phyloP scores from a whole-genome alignment of 768 basidiomycete species.

The Omphalotus guepiniiformis region DNA sequence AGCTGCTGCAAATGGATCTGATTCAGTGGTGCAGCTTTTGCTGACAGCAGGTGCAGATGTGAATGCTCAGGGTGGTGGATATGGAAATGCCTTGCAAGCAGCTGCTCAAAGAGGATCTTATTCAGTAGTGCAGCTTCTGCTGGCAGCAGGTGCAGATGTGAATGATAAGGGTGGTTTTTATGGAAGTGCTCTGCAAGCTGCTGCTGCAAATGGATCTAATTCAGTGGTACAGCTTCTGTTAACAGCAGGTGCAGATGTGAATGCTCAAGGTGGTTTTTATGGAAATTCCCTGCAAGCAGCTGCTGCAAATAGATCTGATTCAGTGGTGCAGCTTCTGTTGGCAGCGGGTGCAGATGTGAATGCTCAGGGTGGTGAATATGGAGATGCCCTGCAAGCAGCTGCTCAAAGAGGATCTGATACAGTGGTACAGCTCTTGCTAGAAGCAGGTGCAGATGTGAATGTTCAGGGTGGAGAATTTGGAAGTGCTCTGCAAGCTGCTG shows the following conservation, averaged over 20 bases:
- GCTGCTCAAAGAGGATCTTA: background rate
- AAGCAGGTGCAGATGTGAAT: constrained; percentile 5
- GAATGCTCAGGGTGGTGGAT: background rate
- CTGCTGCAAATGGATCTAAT: background rate
- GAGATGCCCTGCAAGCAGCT: constrained; percentile 3
- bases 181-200: constrained; percentile 1
- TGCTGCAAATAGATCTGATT: background rate
- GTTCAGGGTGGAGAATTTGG: constrained; percentile 7
- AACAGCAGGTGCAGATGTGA: constrained; percentile 8
- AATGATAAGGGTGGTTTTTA: constrained; percentile 6
- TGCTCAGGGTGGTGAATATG: background rate
- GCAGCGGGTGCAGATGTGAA: background rate
- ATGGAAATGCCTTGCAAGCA: constrained; percentile 6
- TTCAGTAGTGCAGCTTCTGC: background rate
- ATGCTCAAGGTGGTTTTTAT: constrained; percentile 8
- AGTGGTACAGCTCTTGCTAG: background rate
- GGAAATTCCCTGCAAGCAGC: constrained; percentile 1
- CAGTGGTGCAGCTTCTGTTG: background rate
- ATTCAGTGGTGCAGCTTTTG: background rate
- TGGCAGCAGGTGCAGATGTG: constrained; percentile 1
- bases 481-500: background rate
- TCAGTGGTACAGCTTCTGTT: constrained; percentile 7
- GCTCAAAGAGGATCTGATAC: background rate
- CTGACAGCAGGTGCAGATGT: constrained; percentile 1
- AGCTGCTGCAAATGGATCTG: background rate